These are phyloP conservation scores for Melanomma pulvis-pyrius DNA, from an alignment of 495 filamentous ascomycete species.

Conservation along the genomic window DNA sequence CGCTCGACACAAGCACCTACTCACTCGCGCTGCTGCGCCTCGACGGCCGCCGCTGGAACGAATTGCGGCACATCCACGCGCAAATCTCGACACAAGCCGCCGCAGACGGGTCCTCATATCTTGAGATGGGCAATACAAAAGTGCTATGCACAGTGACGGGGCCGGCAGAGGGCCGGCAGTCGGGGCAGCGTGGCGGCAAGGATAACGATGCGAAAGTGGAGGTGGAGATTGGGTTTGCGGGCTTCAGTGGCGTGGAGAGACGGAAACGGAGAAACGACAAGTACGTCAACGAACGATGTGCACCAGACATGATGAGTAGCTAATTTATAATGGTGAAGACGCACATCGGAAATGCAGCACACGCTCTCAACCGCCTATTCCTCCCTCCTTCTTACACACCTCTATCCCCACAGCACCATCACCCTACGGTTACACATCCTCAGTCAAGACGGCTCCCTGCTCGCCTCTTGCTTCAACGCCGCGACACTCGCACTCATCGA, in stretches of 20 bases:
- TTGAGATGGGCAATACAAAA: conserved; percentile 96
- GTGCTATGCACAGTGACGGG: conserved; percentile 90
- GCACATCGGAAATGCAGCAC: conserved; percentile 76
- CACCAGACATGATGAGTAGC: not conserved
- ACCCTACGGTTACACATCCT: conserved; percentile 80
- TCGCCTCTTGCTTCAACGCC: conserved; percentile 89
- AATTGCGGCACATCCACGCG: conserved; percentile 84
- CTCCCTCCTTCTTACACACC: conserved; percentile 73
- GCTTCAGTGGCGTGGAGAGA: conserved; percentile 85
- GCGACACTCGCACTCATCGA: conserved; percentile 90
- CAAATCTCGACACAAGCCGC: conserved; percentile 89
- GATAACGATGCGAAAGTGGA: conserved; percentile 63
- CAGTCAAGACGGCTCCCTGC: conserved; percentile 85
- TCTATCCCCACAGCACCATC: conserved; percentile 89
- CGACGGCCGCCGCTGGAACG: conserved; percentile 97
- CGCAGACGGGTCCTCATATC: conserved; percentile 85
- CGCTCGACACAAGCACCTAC: conserved; percentile 89
- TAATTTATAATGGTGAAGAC: conserved; percentile 51
- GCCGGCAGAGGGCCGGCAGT: conserved; percentile 67
- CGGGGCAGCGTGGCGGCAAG: conserved; percentile 51
- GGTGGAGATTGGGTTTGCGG: conserved; percentile 84
- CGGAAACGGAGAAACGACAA: conserved; percentile 76
- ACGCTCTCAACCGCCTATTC: conserved; percentile 75
- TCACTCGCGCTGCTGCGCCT: conserved; percentile 82
- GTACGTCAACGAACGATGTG: conserved; percentile 51